Conservation (phyloP, 306 rosid genomes). For the Sphenostylis stenocarpa region DNA sequence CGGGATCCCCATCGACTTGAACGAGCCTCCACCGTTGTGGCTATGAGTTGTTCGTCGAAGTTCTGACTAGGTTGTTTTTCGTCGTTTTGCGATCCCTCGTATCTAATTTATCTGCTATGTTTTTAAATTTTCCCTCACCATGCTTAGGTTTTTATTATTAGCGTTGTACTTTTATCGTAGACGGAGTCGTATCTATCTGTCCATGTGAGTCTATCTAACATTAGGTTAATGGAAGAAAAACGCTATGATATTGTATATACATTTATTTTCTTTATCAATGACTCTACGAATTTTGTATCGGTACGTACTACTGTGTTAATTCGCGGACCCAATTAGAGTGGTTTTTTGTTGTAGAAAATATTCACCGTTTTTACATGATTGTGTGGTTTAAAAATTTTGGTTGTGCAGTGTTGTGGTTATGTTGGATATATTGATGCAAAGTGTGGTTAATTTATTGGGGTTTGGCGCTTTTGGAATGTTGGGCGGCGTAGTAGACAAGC, state of each 20-base stretch:
- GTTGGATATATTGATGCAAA: not conserved
- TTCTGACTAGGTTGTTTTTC: not conserved
- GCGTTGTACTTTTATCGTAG: not conserved
- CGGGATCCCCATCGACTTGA: slow-evolving; percentile 80
- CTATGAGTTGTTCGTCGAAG: slow-evolving; percentile 17
- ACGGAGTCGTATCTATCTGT: slow-evolving; percentile 2
- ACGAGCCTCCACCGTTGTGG: slow-evolving; percentile 97
- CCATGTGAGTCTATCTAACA: slow-evolving; percentile 34
- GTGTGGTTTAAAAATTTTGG: too few relatives aligned
- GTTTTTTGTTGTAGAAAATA: not conserved
- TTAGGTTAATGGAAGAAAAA: not conserved
- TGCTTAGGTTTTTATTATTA: too few relatives aligned
- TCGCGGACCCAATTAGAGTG: not conserved
- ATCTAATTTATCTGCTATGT: not conserved
- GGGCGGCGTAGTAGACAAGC: slow-evolving; percentile 33
- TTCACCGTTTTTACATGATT: not conserved
- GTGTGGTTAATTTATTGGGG: not conserved
- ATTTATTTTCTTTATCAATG: not conserved
- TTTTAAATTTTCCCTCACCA: not conserved
- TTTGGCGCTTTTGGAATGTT: slow-evolving; percentile 22
- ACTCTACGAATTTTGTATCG: not conserved
- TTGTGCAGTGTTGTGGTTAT: not conserved
- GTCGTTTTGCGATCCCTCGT: slow-evolving; percentile 3
- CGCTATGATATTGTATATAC: not conserved
- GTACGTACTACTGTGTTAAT: not conserved